Evolutionary conservation across 208 protist species (phyloP), one percentile per base, ranked within the genome.

Genomic region (Leishmania martiniquensis): DNA sequence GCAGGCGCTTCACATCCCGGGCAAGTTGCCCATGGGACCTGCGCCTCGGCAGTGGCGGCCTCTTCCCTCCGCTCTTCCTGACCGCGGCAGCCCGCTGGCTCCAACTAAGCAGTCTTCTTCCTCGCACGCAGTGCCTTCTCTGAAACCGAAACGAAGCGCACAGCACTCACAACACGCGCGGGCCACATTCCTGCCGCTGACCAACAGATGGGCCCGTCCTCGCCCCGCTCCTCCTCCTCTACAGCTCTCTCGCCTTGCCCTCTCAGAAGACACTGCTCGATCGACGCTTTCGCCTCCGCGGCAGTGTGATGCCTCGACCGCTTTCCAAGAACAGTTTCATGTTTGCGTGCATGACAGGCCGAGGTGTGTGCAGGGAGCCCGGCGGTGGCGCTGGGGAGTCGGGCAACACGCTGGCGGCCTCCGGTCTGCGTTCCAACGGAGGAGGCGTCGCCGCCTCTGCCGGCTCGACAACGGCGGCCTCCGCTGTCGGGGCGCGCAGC

Each of bases 251-350:
- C n/a, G n/a, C 47, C 25, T 29, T 74, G 45, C 13, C 29, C 20
- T 10, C 57, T 69, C 65, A 69, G 65, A n/a, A 29, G 42, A 10
- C 20, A 47, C 65, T 32, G 7, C 39, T n/a, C 9, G 67, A 84
- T 57, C 45, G 78, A 0, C 52, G 29, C 52, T 74, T 74, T 6
- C 87, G 87, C 7, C 72, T 81, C 45, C 77, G 75, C 47, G 87
- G 87, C 4, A 73, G 32, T 0, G 87, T 89, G 69, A 77, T 85
- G 77, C 87, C 80, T 44, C 82, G 69, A 2, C 81, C 76, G 75
- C 85, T 90, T 73, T 85, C 80, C 60, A 93, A 75, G 66, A 91
- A 90, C 1, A 51, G 42, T 69, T 87, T 89, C 85, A 93, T 86
- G 13, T 89, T 49, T 15, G 78, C 84, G 81, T 91, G 83, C 89